Evolutionary conservation across 2,329 filamentous ascomycete genomes (phyloP).

Genomic region (Venturia carpophila): DNA sequence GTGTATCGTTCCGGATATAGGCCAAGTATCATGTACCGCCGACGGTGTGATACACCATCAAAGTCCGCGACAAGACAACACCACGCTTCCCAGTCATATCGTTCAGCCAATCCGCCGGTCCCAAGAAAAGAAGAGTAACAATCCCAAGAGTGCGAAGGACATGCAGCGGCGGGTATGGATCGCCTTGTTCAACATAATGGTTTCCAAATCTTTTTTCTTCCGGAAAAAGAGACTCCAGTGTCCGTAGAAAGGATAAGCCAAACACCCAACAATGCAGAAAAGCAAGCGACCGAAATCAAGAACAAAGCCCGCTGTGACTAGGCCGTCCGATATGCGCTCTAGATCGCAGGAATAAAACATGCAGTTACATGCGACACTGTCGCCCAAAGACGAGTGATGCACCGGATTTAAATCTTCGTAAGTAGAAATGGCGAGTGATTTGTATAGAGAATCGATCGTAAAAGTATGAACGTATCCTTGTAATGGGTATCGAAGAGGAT

Average conservation of each 20-base stretch:
- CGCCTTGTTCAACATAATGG: neutral
- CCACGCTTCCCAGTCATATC: constrained; percentile 8
- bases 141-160: constrained; percentile 3
- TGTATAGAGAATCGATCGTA: constrained; percentile 35
- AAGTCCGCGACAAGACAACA: neutral
- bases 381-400: constrained; percentile 30
- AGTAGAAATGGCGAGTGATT: constrained; percentile 33
- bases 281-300: constrained; percentile 30
- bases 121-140: neutral
- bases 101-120: constrained; percentile 1
- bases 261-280: constrained; percentile 8
- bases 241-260: neutral
- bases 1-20: neutral
- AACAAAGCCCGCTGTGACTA: constrained; percentile 28
- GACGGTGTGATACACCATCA: neutral
- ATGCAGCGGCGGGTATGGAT: neutral
- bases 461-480: constrained; percentile 34
- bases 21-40: neutral
- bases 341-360: constrained; percentile 11
- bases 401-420: constrained; percentile 24
- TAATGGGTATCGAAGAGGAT: constrained; percentile 23
- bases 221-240: neutral
- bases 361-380: constrained; percentile 33
- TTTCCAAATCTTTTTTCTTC: neutral
- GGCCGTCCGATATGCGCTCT: constrained; percentile 19